Evolutionary conservation across 2,329 filamentous ascomycete species (phyloP), one percentile per base, ranked within the genome.

Genomic region (Diaporthe ampelina): DNA sequence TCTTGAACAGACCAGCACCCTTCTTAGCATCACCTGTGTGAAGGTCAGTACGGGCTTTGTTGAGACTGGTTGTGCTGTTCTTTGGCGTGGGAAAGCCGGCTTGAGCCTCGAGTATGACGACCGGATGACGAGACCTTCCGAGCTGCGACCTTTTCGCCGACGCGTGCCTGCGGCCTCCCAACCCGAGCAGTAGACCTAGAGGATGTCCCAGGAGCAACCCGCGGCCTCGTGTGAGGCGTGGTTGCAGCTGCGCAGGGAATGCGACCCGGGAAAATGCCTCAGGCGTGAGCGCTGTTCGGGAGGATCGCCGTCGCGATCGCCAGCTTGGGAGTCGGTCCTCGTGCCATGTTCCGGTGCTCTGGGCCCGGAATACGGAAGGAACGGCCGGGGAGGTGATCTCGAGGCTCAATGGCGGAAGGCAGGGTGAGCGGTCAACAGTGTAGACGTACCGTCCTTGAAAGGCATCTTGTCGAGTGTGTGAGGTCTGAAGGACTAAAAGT

Each of bases 1-100:
- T 98, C 92, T 98, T 98, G 95, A 98, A 98, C 85, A 98, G 94
- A 90, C 93, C 94, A 87, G 95, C 96, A 91, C 96, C 96, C 94
- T 98, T 98, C 90, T 95, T 95, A 83, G 89, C 83, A 87, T 98
- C 95, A 90, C 95, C 95, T 98, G 69, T 76, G 72, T n/a, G 19
- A 32, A 15, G 17, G 67, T 75, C 61, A 75, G 74, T 56, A 40
- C 13, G 21, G 10, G 13, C 24, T n/a, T 21, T 11, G 7, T 7
- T 7, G 40, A 32, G 4, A 26, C 4, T 6, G 54, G 7, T 50
- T 19, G 15, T 58, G 17, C 35, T 37, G 35, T 37, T 54, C 35
- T 15, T 13, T 40, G 21, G 15, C 19, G 35, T 45, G 5, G 3
- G 15, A 43, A 17, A 24, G 48, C 54, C 21, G 13, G 17, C 17